Conservation (phyloP, 257 asterid genomes). For the Cordia subcordata region DNA sequence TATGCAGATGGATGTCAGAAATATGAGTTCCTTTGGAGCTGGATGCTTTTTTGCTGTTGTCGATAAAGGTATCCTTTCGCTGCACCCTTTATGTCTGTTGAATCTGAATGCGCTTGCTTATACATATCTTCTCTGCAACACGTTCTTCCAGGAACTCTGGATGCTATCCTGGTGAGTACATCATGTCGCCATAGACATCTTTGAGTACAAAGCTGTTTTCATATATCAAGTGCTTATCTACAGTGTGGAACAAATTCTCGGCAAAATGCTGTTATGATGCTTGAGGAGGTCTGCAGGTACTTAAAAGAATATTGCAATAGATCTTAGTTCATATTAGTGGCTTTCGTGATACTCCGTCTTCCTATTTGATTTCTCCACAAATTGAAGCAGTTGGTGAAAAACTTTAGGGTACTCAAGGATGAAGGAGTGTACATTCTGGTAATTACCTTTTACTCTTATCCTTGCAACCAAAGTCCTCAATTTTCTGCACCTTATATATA, state of each 20-base stretch:
- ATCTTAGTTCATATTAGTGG: constrained; percentile 13
- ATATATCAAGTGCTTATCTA: constrained; percentile 16
- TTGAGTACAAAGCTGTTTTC: constrained; percentile 3
- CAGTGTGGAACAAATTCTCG: constrained; percentile 63
- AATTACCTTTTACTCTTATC: not conserved
- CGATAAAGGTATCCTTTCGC: constrained; percentile 57
- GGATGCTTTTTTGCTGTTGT: constrained; percentile 54
- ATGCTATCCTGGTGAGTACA: constrained; percentile 68
- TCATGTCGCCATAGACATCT: constrained; percentile 6
- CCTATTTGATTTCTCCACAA: constrained; percentile 37
- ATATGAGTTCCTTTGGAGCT: constrained; percentile 53
- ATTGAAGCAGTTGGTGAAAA: constrained; percentile 65
- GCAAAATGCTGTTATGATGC: constrained; percentile 67
- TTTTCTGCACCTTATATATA: not conserved
- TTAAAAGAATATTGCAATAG: constrained; percentile 2
- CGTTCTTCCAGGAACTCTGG: constrained; percentile 62
- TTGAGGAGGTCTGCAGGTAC: constrained; percentile 68
- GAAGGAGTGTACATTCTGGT: constrained; percentile 71
- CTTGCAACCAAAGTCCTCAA: no score
- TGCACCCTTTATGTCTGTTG: not conserved
- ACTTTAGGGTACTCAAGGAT: constrained; percentile 81
- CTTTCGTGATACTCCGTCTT: constrained; percentile 23
- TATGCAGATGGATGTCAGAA: constrained; percentile 58
- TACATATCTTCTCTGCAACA: constrained; percentile 12
- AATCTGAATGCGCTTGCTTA: constrained; percentile 28